These are phyloP conservation scores for Cercophora sp. DNA, from an alignment of 495 filamentous ascomycete species.

Conservation along the genomic window DNA sequence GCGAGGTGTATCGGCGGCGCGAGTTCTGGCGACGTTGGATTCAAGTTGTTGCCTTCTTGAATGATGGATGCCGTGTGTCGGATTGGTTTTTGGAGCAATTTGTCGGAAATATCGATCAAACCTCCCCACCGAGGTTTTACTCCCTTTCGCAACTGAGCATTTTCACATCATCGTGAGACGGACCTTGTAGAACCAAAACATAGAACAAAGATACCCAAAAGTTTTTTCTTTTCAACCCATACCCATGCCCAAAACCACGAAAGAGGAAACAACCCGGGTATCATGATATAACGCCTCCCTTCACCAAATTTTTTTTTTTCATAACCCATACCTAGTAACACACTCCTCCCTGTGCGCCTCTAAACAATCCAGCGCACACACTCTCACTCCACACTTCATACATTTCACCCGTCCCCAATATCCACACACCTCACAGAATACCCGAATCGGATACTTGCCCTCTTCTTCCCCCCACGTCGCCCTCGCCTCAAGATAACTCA, in stretches of 20 bases:
- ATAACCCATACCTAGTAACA: slow-evolving; percentile 64
- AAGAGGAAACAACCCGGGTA: too few relatives aligned
- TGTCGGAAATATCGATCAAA: not conserved
- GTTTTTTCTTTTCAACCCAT: too few relatives aligned
- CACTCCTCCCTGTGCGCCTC: slow-evolving; percentile 72
- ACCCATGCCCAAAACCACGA: too few relatives aligned
- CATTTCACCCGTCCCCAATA: slow-evolving; percentile 89
- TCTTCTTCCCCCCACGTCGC: slow-evolving; percentile 44
- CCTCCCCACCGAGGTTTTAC: too few relatives aligned
- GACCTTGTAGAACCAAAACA: too few relatives aligned
- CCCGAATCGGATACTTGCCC: slow-evolving; percentile 52
- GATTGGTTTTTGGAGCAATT: not conserved
- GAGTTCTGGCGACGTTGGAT: slow-evolving; percentile 44
- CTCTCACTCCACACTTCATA: slow-evolving; percentile 74
- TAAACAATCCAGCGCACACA: slow-evolving; percentile 80
- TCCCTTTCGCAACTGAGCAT: too few relatives aligned
- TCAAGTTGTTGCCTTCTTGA: slow-evolving; percentile 36
- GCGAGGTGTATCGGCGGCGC: slow-evolving; percentile 49
- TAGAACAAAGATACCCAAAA: too few relatives aligned
- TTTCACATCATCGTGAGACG: too few relatives aligned
- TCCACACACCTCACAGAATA: slow-evolving; percentile 85
- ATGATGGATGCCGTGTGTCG: not conserved
- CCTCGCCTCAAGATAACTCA: slow-evolving; percentile 77
- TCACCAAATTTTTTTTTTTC: too few relatives aligned
- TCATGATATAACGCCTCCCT: too few relatives aligned